Conservation (phyloP, 2,329 filamentous ascomycete species). For the Fusarium siculi region DNA sequence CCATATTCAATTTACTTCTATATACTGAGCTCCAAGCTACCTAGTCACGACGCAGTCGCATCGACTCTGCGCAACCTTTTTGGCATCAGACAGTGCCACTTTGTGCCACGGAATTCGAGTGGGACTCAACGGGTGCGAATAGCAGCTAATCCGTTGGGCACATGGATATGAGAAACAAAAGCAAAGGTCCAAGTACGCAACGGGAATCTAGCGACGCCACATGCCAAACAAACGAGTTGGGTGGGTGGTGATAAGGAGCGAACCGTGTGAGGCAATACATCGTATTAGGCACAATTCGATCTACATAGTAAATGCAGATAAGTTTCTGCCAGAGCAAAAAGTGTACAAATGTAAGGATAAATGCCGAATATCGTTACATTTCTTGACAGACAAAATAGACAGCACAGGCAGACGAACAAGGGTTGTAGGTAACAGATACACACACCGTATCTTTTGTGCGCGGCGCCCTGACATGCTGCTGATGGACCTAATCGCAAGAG, state of each 20-base stretch:
- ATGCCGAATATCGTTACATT: slow-evolving; percentile 32
- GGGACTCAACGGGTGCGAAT: slow-evolving; percentile 37
- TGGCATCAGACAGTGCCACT: slow-evolving; percentile 26
- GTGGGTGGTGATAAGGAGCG: slow-evolving; percentile 29
- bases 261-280: slow-evolving; percentile 18
- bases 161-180: slow-evolving; percentile 18
- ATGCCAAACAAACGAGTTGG: slow-evolving; percentile 32
- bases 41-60: not conserved
- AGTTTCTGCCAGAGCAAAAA: not conserved
- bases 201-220: slow-evolving; percentile 40
- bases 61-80: slow-evolving; percentile 19
- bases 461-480: slow-evolving; percentile 24
- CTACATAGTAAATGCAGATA: not conserved
- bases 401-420: slow-evolving; percentile 2
- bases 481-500: slow-evolving; percentile 29
- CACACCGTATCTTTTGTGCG: slow-evolving; percentile 43
- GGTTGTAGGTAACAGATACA: slow-evolving; percentile 18
- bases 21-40: not conserved
- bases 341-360: slow-evolving; percentile 2
- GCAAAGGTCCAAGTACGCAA: slow-evolving; percentile 10
- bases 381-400: slow-evolving; percentile 14
- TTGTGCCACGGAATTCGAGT: slow-evolving; percentile 33
- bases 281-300: slow-evolving; percentile 15
- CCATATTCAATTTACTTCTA: not conserved
- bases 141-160: slow-evolving; percentile 20